Conservation (phyloP, 371 early-diverging fungal genomes). For the Globomyces sp. region DNA sequence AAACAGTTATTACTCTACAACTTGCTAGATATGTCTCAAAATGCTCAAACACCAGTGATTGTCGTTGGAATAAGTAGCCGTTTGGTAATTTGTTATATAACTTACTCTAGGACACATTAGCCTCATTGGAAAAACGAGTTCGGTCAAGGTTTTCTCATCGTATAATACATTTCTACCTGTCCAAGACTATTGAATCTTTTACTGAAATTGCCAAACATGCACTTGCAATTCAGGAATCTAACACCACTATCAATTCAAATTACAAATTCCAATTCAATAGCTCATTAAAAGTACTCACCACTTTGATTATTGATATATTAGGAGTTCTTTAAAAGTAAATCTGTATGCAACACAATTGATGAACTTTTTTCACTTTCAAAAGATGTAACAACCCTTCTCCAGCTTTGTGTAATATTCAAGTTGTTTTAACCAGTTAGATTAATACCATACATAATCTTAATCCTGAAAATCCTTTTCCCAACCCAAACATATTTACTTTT, state of each 20-base stretch:
- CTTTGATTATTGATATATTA: neutral
- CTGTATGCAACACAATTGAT: neutral
- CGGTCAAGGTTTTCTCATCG: conserved; percentile 93
- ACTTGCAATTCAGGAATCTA: too few relatives aligned
- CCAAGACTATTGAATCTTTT: conserved; percentile 59
- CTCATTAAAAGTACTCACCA: too few relatives aligned
- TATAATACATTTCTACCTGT: conserved; percentile 67
- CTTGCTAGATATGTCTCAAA: conserved; percentile 87
- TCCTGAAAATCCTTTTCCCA: too few relatives aligned
- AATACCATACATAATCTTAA: too few relatives aligned
- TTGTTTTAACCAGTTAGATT: too few relatives aligned
- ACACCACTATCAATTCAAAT: too few relatives aligned
- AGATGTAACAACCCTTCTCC: neutral
- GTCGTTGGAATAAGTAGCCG: conserved; percentile 84
- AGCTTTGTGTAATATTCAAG: too few relatives aligned
- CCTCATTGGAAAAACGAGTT: conserved; percentile 88
- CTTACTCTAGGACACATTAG: conserved; percentile 67
- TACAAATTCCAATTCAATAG: too few relatives aligned
- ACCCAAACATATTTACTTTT: too few relatives aligned
- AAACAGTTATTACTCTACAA: conserved; percentile 90
- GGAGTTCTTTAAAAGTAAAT: neutral
- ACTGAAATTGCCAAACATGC: conserved; percentile 47
- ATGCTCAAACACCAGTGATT: conserved; percentile 76
- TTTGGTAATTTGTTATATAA: conserved; percentile 47
- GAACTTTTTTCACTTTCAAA: neutral